A percentile compares a stretch with the other conserved stretches of the same genome.
Evolutionary conservation across 805 yeast species (phyloP).

Genomic region (Zygosaccharomyces pseudorouxii): DNA sequence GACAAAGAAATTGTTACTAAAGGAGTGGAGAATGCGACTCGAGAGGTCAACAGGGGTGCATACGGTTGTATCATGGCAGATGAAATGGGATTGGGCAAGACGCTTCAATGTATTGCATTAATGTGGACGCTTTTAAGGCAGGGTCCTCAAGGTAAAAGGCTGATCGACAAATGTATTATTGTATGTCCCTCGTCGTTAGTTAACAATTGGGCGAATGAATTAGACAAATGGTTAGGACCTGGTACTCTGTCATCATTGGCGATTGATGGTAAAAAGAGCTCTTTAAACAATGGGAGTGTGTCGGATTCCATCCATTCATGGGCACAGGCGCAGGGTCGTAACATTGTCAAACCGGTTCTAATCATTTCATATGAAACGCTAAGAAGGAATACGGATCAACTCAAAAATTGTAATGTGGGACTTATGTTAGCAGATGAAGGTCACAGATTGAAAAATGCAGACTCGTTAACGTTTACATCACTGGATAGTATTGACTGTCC

Average conservation of each 20-base stretch:
- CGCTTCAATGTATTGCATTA: slow-evolving; percentile 80
- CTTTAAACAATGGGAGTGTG: slow-evolving; percentile 53
- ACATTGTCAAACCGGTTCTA: slow-evolving; percentile 86
- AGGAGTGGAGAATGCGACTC: slow-evolving; percentile 3
- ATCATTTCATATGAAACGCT: slow-evolving; percentile 93
- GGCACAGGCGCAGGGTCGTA: slow-evolving; percentile 85
- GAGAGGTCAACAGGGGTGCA: slow-evolving; percentile 58
- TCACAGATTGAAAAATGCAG: slow-evolving; percentile 81
- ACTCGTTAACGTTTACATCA: slow-evolving; percentile 85
- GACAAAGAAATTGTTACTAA: slow-evolving; percentile 25
- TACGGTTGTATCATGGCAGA: slow-evolving; percentile 98
- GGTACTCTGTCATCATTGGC: slow-evolving; percentile 87
- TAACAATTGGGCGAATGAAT: slow-evolving; percentile 95
- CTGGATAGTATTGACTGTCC: slow-evolving; percentile 77
- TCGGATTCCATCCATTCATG: slow-evolving; percentile 67
- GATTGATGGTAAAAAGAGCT: slow-evolving; percentile 74
- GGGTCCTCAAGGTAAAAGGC: slow-evolving; percentile 73
- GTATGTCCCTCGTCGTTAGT: slow-evolving; percentile 95
- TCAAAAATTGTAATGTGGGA: slow-evolving; percentile 78
- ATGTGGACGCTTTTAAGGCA: slow-evolving; percentile 91
- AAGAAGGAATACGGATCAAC: slow-evolving; percentile 72
- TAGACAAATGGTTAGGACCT: slow-evolving; percentile 90
- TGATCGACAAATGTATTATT: slow-evolving; percentile 84
- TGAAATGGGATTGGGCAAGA: slow-evolving; percentile 93
- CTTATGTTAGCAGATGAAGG: slow-evolving; percentile 84